Conservation (phyloP, 768 basidiomycete genomes). For the Tulasnella sp. region DNA sequence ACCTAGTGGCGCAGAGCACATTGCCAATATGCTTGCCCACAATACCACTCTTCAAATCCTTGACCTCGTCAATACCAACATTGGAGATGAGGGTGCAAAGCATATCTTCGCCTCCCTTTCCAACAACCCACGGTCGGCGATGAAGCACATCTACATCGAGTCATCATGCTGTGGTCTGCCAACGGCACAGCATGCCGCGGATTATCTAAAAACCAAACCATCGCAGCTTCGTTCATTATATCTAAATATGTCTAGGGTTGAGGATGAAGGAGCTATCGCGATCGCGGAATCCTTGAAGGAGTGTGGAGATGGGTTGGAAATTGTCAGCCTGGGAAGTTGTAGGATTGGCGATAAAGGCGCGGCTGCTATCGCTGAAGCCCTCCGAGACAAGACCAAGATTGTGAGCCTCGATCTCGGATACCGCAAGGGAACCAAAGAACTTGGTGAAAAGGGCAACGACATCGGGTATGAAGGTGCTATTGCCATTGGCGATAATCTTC, state of each 20-base stretch:
- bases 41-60: slow-evolving; percentile 16
- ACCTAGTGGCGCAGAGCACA: slow-evolving; percentile 7
- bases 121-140: slow-evolving; percentile 10
- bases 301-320: slow-evolving; percentile 5
- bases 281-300: slow-evolving; percentile 11
- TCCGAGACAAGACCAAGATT: slow-evolving; percentile 1
- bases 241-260: slow-evolving; percentile 7
- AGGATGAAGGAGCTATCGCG: slow-evolving; percentile 11
- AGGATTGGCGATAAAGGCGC: slow-evolving; percentile 14
- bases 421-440: slow-evolving; percentile 14
- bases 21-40: slow-evolving; percentile 10
- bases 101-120: slow-evolving; percentile 13
- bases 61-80: slow-evolving; percentile 18
- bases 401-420: slow-evolving; percentile 14
- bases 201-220: slow-evolving; percentile 4
- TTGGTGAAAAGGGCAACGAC: slow-evolving; percentile 14
- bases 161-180: slow-evolving; percentile 1
- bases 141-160: slow-evolving; percentile 15
- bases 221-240: slow-evolving; percentile 12
- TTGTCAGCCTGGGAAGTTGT: slow-evolving; percentile 14
- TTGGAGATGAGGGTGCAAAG: slow-evolving; percentile 16
- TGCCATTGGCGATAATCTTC: slow-evolving; percentile 6
- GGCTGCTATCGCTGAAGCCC: slow-evolving; percentile 13
- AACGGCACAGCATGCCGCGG: slow-evolving; percentile 8
- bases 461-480: slow-evolving; percentile 13